Conservation (phyloP, 176 grass and related monocot species). For the Hyparrhenia diplandra region DNA sequence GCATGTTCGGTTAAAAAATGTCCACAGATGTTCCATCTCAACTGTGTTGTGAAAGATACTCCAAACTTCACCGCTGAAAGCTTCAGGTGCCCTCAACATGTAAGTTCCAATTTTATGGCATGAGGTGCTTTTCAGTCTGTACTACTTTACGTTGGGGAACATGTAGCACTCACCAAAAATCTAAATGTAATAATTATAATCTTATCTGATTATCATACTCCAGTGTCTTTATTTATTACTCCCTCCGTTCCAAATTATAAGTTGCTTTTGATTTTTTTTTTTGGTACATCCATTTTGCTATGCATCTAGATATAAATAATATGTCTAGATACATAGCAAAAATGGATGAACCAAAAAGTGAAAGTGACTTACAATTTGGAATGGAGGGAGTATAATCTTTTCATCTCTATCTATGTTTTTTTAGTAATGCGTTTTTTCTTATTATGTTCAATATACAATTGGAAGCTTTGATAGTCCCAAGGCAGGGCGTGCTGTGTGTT, state of each 20-base stretch:
- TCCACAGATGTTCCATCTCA: conserved; percentile 30
- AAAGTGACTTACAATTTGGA: too few species aligned
- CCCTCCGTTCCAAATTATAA: too few species aligned
- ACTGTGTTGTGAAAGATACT: too few species aligned
- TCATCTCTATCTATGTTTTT: background rate
- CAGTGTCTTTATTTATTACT: background rate
- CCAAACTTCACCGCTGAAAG: too few species aligned
- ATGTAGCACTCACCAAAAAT: conserved; percentile 6
- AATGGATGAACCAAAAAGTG: too few species aligned
- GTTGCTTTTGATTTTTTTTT: too few species aligned
- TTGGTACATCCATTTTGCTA: too few species aligned
- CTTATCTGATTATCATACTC: background rate
- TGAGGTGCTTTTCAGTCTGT: background rate
- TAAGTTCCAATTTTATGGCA: background rate
- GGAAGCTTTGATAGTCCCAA: background rate
- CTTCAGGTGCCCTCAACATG: too few species aligned
- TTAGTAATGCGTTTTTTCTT: background rate
- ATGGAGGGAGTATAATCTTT: too few species aligned
- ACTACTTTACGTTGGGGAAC: background rate
- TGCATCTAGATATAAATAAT: too few species aligned
- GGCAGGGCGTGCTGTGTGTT: too few species aligned
- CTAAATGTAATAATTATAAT: background rate
- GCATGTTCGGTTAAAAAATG: conserved; percentile 57
- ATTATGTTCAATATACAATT: background rate
- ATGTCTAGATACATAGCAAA: too few species aligned